phyloP scores from a whole-genome alignment of 2,329 filamentous ascomycete genomes.

The Pleoardoris graminearum region DNA sequence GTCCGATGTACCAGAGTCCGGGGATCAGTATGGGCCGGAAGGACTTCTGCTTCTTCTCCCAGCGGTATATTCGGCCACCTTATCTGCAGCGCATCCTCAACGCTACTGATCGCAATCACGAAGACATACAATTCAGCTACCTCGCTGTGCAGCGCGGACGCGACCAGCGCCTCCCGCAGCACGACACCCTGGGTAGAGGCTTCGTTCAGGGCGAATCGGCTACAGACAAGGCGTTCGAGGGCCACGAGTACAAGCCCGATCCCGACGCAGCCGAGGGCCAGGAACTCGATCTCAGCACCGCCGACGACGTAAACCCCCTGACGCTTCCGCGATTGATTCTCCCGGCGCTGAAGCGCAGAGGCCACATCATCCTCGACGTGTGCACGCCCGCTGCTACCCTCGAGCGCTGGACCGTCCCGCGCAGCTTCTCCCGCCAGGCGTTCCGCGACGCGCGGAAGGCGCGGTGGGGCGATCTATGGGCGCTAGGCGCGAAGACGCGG shows the following conservation, averaged over 20 bases:
- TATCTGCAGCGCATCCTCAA: conserved; percentile 80
- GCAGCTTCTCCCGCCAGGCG: conserved; percentile 76
- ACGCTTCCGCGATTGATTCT: conserved; percentile 78
- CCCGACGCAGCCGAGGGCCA: conserved; percentile 7
- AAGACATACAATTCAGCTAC: conserved; percentile 90
- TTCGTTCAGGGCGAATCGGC: conserved; percentile 59
- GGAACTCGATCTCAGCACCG: conserved; percentile 34
- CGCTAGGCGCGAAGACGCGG: conserved; percentile 87
- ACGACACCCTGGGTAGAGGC: conserved; percentile 38
- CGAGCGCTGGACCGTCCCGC: conserved; percentile 92
- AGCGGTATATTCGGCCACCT: conserved; percentile 81
- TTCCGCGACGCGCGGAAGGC: conserved; percentile 93
- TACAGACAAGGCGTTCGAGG: conserved; percentile 69
- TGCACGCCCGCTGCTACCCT: conserved; percentile 85
- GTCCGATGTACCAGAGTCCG: conserved; percentile 81
- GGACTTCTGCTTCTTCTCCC: conserved; percentile 88
- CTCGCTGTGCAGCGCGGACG: conserved; percentile 80
- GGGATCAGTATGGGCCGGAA: conserved; percentile 75
- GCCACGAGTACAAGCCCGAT: conserved; percentile 57
- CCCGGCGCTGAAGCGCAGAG: conserved; percentile 81
- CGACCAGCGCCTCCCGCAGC: conserved; percentile 52
- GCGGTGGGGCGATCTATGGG: conserved; percentile 93
- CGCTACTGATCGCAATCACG: conserved; percentile 74
- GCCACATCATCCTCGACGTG: conserved; percentile 86
- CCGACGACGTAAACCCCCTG: conserved; percentile 55